These are phyloP conservation scores for Omphalea diandra DNA, from an alignment of 441 rosid genomes.

Conservation along the genomic window DNA sequence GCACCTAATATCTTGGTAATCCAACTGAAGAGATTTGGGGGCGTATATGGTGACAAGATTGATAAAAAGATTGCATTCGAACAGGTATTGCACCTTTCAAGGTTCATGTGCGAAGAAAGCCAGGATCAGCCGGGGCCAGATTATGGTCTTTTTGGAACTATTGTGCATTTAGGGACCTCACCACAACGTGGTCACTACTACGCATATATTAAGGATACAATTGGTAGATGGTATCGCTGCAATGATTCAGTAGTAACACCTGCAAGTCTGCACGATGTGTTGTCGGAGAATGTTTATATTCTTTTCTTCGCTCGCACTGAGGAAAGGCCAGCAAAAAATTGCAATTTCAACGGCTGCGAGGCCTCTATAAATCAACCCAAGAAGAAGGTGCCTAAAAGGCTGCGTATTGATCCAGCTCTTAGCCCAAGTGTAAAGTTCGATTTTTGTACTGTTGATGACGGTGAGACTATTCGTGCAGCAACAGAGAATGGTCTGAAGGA, in stretches of 20 bases:
- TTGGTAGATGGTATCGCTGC: slow-evolving; percentile 90
- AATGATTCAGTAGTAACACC: slow-evolving; percentile 70
- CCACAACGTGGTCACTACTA: slow-evolving; percentile 94
- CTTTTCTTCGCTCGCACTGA: slow-evolving; percentile 78
- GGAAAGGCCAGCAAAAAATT: slow-evolving; percentile 65
- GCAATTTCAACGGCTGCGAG: no score
- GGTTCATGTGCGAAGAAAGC: no score
- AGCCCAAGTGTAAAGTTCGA: slow-evolving; percentile 49
- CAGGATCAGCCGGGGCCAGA: no score
- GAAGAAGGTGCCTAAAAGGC: slow-evolving; percentile 38
- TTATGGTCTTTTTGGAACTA: slow-evolving; percentile 89
- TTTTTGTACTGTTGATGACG: slow-evolving; percentile 42
- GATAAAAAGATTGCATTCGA: slow-evolving; percentile 72
- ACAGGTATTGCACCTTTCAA: slow-evolving; percentile 76
- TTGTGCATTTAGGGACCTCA: slow-evolving; percentile 88
- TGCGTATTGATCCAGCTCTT: slow-evolving; percentile 36
- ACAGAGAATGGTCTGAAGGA: slow-evolving; percentile 32
- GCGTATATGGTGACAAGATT: slow-evolving; percentile 78
- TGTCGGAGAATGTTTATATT: slow-evolving; percentile 88
- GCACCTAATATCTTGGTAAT: slow-evolving; percentile 89
- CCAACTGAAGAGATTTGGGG: slow-evolving; percentile 94
- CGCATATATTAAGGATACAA: slow-evolving; percentile 93
- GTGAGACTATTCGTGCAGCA: slow-evolving; percentile 29
- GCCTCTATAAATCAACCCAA: slow-evolving; percentile 38
- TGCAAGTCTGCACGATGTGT: slow-evolving; percentile 75